Conservation (phyloP, 768 basidiomycete genomes). For the Psilocybe cubensis region DNA sequence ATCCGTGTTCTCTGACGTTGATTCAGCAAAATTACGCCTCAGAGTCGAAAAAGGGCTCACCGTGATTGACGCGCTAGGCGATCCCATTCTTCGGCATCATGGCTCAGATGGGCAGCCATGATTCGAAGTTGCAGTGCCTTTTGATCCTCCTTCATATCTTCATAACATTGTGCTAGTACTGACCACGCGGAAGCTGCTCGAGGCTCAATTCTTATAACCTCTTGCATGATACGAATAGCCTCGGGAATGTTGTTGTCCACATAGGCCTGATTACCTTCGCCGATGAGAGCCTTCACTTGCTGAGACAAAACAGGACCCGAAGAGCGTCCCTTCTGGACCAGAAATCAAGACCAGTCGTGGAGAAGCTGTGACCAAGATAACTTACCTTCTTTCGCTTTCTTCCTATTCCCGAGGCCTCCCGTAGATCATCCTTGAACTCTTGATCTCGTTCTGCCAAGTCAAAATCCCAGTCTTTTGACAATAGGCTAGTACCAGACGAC, state of each 20-base stretch:
- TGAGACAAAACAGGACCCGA: slow-evolving; percentile 64
- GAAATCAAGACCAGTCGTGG: neutral
- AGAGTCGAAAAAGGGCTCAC: slow-evolving; percentile 36
- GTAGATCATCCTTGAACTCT: slow-evolving; percentile 74
- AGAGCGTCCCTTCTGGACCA: slow-evolving; percentile 40
- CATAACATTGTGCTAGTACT: slow-evolving; percentile 83
- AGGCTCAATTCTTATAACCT: slow-evolving; percentile 94
- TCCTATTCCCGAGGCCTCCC: slow-evolving; percentile 76
- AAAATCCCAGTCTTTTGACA: slow-evolving; percentile 77
- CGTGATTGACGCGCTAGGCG: slow-evolving; percentile 74
- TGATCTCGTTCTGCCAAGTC: slow-evolving; percentile 68
- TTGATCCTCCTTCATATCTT: slow-evolving; percentile 67
- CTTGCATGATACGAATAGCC: slow-evolving; percentile 82
- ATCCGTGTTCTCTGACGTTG: slow-evolving; percentile 59
- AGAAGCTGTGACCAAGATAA: neutral
- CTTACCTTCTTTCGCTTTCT: slow-evolving; percentile 52
- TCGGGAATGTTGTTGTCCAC: slow-evolving; percentile 67
- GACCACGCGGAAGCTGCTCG: slow-evolving; percentile 84
- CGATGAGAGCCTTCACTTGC: slow-evolving; percentile 75
- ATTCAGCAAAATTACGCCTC: neutral
- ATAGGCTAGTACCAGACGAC: slow-evolving; percentile 41
- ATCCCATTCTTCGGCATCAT: slow-evolving; percentile 89
- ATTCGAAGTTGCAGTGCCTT: slow-evolving; percentile 84
- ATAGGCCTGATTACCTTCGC: slow-evolving; percentile 87
- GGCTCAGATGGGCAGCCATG: slow-evolving; percentile 87